Evolutionary conservation across 495 filamentous ascomycete genomes (phyloP), one percentile per base, ranked within the genome.

Genomic region (Xylaria cubensis): DNA sequence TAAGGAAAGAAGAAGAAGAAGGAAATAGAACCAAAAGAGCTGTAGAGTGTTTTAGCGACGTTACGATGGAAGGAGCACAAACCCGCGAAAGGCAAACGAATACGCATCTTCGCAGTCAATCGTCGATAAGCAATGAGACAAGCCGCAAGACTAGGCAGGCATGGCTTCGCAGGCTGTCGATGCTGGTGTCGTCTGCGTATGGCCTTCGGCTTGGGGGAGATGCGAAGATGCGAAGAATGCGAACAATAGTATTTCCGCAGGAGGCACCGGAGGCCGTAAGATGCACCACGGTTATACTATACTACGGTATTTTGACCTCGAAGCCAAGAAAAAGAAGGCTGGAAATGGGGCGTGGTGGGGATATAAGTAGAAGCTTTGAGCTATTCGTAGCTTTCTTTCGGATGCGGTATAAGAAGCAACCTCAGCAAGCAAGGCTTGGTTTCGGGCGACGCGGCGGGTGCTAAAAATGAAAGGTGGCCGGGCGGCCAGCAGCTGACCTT

Each of bases 51-150:
- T 13, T n/a, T 36, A 59, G 29, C 7, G 48, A 70, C 19, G 24
- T 29, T 32, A 9, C 48, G 62, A 42, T 32, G 48, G 17, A 41
- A 50, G 12, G 29, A 36, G 32, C 34, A 80, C 84, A 74, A 73
- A 93, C 92, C 89, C 80, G 92, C 92, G 76, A 95, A 95, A 48
- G 79, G 79, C 34, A 81, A 72, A 50, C 79, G 76, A 68, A 81
- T 81, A 64, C 78, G 77, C 78, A 80, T 80, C 34, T 76, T 79
- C 55, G 50, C 44, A 29, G n/a, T 13, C 70, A 42, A 36, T 53
- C 48, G 34, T 74, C 19, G 66, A 58, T 67, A 8, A 44, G 53
- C 53, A 67, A 44, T 67, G 42, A 51, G 51, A 70, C 65, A 72
- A 48, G 50, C 55, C 12, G 48, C 26, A 29, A 72, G 64, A 53